Base-by-base conservation (phyloP, 495 filamentous ascomycete genomes). In the Penicillium cataractarum region DNA sequence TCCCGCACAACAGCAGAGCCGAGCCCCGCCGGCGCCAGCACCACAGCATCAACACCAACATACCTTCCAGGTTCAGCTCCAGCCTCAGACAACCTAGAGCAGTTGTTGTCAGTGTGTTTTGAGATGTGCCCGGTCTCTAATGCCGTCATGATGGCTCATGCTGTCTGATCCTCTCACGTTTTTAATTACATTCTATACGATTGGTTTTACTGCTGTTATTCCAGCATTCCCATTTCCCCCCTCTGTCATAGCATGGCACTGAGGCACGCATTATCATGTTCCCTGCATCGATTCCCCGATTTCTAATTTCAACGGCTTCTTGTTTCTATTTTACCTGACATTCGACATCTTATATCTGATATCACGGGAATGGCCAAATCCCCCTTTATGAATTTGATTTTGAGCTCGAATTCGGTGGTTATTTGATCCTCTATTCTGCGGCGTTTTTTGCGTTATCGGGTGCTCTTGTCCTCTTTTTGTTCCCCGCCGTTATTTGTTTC, bases 1-100 rank as follows among this genome's bases (percentile, higher is more conserved):
- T 29, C 62, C 61, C 21, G 54, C 64, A 10, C 68, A 58, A 1
- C 59, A 61, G 31, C 61, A 63, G 15, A 55, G 40, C 19, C 62
- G 64, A 44, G 62, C 63, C 10, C 67, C 67, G 24, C 67, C 67
- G 3, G 54, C 63, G 1, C 70, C 70, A 29, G 65, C 70, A 26
- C 70, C 70, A 0, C 71, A 74, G 33, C 66, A 70, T 59, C 68
- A 73, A 29, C 68, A 73, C 24, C 70, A 73, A 39, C 70, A 73
- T 48, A 71, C 68, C 6, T 73, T 73, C 63, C 70, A 73, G 31
- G 58, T 73, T 21, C 65, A 73, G 51, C 60, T 73, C 27, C 62
- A 68, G 22, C 60, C 63, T 6, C 65, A 73, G 49, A 65, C 68
- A 17, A 71, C 62, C 40, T 65, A 54, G 58, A 12, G 2, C 13